A percentile compares a stretch with the other conserved stretches of the same genome.
Evolutionary conservation across 1,284 basidiomycete genomes (phyloP).

Genomic region (Wolfiporia cocos): DNA sequence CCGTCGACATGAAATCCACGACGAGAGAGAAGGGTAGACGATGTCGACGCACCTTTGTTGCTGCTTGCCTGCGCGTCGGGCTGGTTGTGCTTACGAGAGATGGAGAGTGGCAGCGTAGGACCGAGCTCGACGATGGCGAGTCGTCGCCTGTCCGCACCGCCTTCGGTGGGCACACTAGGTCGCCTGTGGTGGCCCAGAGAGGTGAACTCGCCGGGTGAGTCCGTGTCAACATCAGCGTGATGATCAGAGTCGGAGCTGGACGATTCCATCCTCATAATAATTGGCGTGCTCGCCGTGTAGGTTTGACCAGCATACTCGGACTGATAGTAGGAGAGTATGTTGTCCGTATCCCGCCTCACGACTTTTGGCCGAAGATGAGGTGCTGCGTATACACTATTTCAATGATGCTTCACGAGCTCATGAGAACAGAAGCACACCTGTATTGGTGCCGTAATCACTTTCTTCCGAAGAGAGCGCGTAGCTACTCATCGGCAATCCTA

Average conservation of each 20-base stretch:
- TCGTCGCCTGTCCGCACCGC: constrained; percentile 55
- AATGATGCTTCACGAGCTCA: background rate
- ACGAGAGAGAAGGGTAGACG: constrained; percentile 32
- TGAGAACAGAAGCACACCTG: constrained; percentile 2
- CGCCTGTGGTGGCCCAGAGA: constrained; percentile 30
- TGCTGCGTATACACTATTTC: constrained; percentile 6
- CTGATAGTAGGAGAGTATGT: constrained; percentile 29
- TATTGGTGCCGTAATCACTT: background rate
- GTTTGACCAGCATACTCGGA: constrained; percentile 26
- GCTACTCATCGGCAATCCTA: no score
- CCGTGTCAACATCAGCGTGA: constrained; percentile 45
- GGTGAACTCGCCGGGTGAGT: constrained; percentile 21
- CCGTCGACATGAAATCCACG: constrained; percentile 42
- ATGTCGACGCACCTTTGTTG: constrained; percentile 13
- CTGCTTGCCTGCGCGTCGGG: constrained; percentile 6
- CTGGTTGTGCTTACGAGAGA: constrained; percentile 19
- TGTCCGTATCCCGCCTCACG: constrained; percentile 25
- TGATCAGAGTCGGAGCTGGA: constrained; percentile 14
- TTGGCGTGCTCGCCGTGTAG: constrained; percentile 13
- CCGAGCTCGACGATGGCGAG: constrained; percentile 61
- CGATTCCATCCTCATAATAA: constrained; percentile 10
- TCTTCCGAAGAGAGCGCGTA: background rate
- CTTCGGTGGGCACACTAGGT: constrained; percentile 48
- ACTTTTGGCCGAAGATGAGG: constrained; percentile 19
- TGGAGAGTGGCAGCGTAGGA: constrained; percentile 16